A percentile compares a stretch with the other conserved stretches of the same genome.
Evolutionary conservation across 495 filamentous ascomycete species (phyloP).

Genomic region (Penicillium pulvis): DNA sequence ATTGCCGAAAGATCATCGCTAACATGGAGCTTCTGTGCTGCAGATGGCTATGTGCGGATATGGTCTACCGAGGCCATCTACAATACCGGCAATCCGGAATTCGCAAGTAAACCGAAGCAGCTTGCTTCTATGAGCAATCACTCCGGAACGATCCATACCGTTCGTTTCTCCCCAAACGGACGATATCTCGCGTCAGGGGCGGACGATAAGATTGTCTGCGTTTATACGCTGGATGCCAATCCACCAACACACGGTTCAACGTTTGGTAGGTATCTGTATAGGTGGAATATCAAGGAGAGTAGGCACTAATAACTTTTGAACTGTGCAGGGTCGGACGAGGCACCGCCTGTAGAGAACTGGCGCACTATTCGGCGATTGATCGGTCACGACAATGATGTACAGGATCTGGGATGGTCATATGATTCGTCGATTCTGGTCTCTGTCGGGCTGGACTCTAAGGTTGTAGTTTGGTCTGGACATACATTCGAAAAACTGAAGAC

Average conservation of each 20-base stretch:
- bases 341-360: conserved; percentile 95
- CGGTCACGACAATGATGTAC: conserved; percentile 97
- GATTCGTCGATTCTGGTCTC: conserved; percentile 96
- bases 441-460: conserved; percentile 94
- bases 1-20: background rate
- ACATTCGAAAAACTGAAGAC: conserved; percentile 98
- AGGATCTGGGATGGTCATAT: conserved; percentile 95
- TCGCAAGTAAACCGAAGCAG: conserved; percentile 79
- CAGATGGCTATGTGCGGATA: conserved; percentile 94
- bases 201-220: conserved; percentile 97
- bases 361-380: conserved; percentile 88
- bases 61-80: conserved; percentile 96
- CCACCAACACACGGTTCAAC: conserved; percentile 70
- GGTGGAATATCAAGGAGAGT: conserved; percentile 1
- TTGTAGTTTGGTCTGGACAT: conserved; percentile 96
- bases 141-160: conserved; percentile 93
- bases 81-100: conserved; percentile 66
- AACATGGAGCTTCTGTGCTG: conserved; percentile 16
- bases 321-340: conserved; percentile 76
- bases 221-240: conserved; percentile 86
- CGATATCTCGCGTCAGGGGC: conserved; percentile 94
- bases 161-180: conserved; percentile 91
- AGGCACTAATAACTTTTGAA: conserved; percentile 1
- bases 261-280: conserved; percentile 62
- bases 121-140: conserved; percentile 98